Percentiles rank a stretch among this genome's conserved stretches.
Conservation (phyloP, 306 rosid species). For the Ziziphus jujuba region DNA sequence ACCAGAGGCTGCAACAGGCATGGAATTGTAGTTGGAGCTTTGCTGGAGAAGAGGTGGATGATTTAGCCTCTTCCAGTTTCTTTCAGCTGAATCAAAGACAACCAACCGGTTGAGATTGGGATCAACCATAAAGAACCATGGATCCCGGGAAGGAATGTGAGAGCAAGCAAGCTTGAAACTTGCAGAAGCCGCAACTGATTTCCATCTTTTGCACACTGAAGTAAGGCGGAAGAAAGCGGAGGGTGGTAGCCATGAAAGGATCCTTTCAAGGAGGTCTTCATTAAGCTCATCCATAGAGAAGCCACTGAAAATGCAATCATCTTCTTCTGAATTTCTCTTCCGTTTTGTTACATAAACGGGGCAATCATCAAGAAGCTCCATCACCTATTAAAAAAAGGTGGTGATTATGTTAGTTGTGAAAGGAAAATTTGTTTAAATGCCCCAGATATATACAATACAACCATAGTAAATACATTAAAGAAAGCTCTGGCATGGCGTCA, state of each 20-base stretch:
- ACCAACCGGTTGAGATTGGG: conserved; percentile 60
- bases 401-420: conserved; percentile 6
- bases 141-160: conserved; percentile 61
- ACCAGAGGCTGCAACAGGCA: conserved; percentile 90
- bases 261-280: conserved; percentile 79
- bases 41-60: conserved; percentile 44
- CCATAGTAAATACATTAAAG: conserved; percentile 9
- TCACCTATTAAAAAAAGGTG: conserved; percentile 28
- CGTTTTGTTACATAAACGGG: conserved; percentile 29
- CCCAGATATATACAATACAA: not conserved
- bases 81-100: conserved; percentile 71
- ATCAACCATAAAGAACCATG: conserved; percentile 93
- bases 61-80: conserved; percentile 66
- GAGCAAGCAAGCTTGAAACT: conserved; percentile 92
- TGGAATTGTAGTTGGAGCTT: conserved; percentile 39
- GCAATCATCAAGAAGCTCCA: conserved; percentile 45
- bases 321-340: conserved; percentile 65
- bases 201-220: conserved; percentile 94
- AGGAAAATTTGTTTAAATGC: not conserved
- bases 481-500: not conserved
- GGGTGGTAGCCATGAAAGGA: conserved; percentile 88
- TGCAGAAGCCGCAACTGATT: conserved; percentile 61
- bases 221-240: conserved; percentile 79
- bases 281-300: conserved; percentile 76
- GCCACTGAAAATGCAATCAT: conserved; percentile 20